phyloP scores from a whole-genome alignment of 148 eudicot genomes.

The Diospyros lotus region DNA sequence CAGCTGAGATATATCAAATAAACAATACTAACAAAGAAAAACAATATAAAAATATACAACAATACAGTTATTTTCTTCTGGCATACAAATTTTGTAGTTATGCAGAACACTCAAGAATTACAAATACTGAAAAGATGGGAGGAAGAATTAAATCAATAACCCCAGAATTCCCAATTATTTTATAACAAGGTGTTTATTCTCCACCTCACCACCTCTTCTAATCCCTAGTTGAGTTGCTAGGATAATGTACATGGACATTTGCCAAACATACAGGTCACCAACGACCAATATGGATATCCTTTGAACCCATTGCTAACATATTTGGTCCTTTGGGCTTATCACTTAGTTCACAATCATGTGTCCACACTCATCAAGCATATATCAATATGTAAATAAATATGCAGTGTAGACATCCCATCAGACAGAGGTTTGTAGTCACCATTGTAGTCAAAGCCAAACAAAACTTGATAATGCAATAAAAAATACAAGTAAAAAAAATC shows the following conservation, averaged over 20 bases:
- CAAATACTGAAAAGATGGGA: not conserved
- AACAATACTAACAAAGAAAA: not conserved
- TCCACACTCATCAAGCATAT: not conserved
- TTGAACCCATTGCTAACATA: not conserved
- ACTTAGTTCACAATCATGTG: no score
- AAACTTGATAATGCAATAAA: not conserved
- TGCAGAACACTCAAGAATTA: no score
- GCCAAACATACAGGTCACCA: not conserved
- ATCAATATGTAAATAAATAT: not conserved
- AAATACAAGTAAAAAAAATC: not conserved
- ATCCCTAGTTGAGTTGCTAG: no score
- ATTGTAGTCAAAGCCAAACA: slow-evolving; percentile 4
- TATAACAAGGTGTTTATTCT: no score
- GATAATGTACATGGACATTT: no score
- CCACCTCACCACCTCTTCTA: no score
- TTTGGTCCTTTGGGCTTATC: not conserved
- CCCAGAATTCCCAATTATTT: no score
- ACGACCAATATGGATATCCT: not conserved
- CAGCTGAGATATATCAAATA: not conserved
- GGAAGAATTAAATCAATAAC: not conserved
- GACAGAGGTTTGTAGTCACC: not conserved
- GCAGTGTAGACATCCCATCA: not conserved
- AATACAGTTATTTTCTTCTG: no score
- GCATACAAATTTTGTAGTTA: no score
- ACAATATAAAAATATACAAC: no score